Base-by-base conservation (phyloP, 1,284 basidiomycete genomes). In the Tilletia indica region DNA sequence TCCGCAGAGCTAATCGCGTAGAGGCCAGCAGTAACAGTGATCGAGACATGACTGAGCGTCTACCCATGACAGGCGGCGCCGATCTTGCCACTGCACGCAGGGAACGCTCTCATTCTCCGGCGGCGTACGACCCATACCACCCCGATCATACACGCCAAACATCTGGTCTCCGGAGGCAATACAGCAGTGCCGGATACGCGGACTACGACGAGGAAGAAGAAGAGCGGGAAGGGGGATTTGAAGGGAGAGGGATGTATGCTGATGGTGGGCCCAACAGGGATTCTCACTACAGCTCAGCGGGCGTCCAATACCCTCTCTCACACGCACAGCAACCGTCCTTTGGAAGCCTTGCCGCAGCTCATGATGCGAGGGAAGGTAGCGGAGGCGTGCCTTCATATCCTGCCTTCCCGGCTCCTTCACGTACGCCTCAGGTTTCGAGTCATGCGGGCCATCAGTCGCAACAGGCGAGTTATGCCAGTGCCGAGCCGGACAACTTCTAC, bases 181-280 rank as follows among this genome's bases (percentile, higher is more conserved):
- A 36, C 25, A 63, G 58, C 58, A 63, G 58, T 38, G 21, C 58
- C 5, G 58, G 58, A 1, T 63, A 63, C 36, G 58, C 58, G 6
- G 58, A 63, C 34, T 63, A 63, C 8, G 58, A 63, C 16, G 58
- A 63, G 14, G 58, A 63, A 5, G 58, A 63, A 36, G 58, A 63
- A 21, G 58, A 34, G 12, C 21, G 36, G 58, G 21, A 34, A 5
- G 58, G 36, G 58, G 21, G 31, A 5, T 16, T 11, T 63, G 58
- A 36, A 5, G 58, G 19, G 51, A n/a, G 9, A n/a, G 51, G 6
- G 8, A 54, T 54, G n/a, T n/a, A 31, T 54, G 51, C 51, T 8
- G 9, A 31, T 54, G 58, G 25, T 9, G 58, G 58, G 9, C 58
- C 42, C 42, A 45, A 14, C 14, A 8, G 42, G 42, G 9, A 63